Base-by-base conservation (phyloP, 345 rosid genomes). In the Eutrema yunnanense region DNA sequence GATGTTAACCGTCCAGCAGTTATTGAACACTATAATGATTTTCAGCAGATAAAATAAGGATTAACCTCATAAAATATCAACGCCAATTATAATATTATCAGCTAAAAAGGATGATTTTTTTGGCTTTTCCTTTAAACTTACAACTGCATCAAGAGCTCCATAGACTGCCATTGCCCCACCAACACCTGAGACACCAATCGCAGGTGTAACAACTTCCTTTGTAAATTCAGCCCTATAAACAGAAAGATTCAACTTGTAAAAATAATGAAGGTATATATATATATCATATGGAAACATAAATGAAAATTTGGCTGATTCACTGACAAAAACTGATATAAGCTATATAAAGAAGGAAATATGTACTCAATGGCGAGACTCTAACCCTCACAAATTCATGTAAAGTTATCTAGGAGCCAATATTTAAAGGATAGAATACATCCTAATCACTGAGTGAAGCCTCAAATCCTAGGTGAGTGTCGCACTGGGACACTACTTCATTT, bases 131-230 rank as follows among this genome's bases (percentile, higher is more conserved):
- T 19, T 34, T 19, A n/a, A 79, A 84, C 98, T 84, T 84, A 93
- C 98, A 49, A 90, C 60, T 47, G 97, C 90, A 84, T 89, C 91
- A 82, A 87, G 81, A 70, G 92, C 98, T 40, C 98, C 97, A 63
- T 93, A 93, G 51, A 89, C 86, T 41, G 92, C 98, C 98, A 93
- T 87, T 6, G 96, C 85, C 66, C 94, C 94, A 4, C 90, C 98
- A 52, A 93, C 92, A 67, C 98, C 96, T 64, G 94, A 71, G 51
- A 81, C 90, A 57, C 97, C 97, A 66, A 93, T 84, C 12, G 87
- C 82, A 19, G 98, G 98, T 61, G 85, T 84, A 62, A 86, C 96
- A 56, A 93, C 27, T 46, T 90, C 88, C 87, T 90, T 87, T 61
- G 98, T 93, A 80, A 87, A 93, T 74, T 84, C 94, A 56, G 98